These are phyloP conservation scores for Vaucheria bursata DNA, from an alignment of 352 stramenopile species.

Conservation along the genomic window DNA sequence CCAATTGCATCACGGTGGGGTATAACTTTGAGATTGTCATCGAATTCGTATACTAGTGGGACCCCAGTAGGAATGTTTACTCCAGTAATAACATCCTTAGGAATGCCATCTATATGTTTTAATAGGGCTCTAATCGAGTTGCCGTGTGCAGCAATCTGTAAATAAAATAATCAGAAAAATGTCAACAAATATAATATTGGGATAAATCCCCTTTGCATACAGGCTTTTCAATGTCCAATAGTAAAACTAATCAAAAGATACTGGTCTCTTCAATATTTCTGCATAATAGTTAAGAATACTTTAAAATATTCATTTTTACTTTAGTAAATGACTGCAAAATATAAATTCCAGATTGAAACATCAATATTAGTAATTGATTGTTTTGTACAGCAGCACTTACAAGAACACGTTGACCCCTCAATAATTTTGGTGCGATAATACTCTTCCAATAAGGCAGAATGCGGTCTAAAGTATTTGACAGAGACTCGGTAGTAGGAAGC, in stretches of 20 bases:
- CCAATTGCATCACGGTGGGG: constrained; percentile 79
- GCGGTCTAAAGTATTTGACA: constrained; percentile 48
- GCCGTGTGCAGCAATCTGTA: constrained; percentile 42
- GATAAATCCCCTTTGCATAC: neutral
- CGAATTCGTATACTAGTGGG: constrained; percentile 89
- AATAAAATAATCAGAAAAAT: neutral
- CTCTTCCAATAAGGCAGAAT: constrained; percentile 71
- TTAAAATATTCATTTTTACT: neutral
- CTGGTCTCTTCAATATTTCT: neutral
- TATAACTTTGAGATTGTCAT: constrained; percentile 92
- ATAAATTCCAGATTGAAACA: neutral
- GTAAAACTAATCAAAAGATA: neutral
- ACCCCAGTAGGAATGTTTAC: constrained; percentile 91
- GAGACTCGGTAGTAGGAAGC: constrained; percentile 47
- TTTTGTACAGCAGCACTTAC: no score
- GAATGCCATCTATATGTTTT: constrained; percentile 87
- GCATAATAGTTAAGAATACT: neutral
- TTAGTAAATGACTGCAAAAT: neutral
- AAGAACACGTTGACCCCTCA: constrained; percentile 87
- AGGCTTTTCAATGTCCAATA: neutral
- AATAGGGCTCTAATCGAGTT: constrained; percentile 21
- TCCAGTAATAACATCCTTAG: constrained; percentile 84
- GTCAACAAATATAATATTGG: neutral
- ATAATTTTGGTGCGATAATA: constrained; percentile 82
- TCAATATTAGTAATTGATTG: no score